Conservation (phyloP, 495 filamentous ascomycete genomes). For the Penicillium samsonianum region DNA sequence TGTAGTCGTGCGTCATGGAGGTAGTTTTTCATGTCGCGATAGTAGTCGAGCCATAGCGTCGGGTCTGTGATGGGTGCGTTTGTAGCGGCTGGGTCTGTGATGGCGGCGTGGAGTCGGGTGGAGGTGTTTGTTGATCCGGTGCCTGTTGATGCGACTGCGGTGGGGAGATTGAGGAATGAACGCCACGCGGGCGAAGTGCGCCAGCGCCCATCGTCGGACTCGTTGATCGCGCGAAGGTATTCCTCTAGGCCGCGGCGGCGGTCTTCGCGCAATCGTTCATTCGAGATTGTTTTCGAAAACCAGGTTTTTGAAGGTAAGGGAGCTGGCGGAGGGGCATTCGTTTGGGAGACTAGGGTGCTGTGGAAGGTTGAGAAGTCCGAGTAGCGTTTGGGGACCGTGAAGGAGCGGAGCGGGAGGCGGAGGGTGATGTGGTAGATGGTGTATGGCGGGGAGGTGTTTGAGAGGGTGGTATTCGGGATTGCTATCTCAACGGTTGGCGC, state of each 20-base stretch:
- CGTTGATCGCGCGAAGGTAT: slow-evolving; percentile 82
- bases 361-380: slow-evolving; percentile 86
- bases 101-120: slow-evolving; percentile 42
- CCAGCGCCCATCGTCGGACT: slow-evolving; percentile 75
- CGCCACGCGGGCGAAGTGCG: slow-evolving; percentile 82
- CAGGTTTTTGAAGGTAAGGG: slow-evolving; percentile 81
- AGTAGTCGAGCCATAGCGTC: slow-evolving; percentile 81
- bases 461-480: slow-evolving; percentile 72
- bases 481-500: slow-evolving; percentile 75
- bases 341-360: slow-evolving; percentile 61
- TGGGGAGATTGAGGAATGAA: slow-evolving; percentile 81
- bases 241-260: slow-evolving; percentile 73
- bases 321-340: slow-evolving; percentile 61
- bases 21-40: slow-evolving; percentile 76
- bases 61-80: slow-evolving; percentile 66
- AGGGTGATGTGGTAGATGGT: slow-evolving; percentile 92
- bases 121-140: slow-evolving; percentile 40
- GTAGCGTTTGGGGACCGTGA: slow-evolving; percentile 89
- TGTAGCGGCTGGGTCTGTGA: slow-evolving; percentile 47
- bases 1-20: slow-evolving; percentile 80
- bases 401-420: slow-evolving; percentile 82
- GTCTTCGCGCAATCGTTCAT: slow-evolving; percentile 74
- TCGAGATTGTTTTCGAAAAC: slow-evolving; percentile 77
- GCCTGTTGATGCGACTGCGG: slow-evolving; percentile 46
- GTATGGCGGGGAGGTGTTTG: slow-evolving; percentile 67